phyloP scores from a whole-genome alignment of 805 yeast species.

The Pichia californica region DNA sequence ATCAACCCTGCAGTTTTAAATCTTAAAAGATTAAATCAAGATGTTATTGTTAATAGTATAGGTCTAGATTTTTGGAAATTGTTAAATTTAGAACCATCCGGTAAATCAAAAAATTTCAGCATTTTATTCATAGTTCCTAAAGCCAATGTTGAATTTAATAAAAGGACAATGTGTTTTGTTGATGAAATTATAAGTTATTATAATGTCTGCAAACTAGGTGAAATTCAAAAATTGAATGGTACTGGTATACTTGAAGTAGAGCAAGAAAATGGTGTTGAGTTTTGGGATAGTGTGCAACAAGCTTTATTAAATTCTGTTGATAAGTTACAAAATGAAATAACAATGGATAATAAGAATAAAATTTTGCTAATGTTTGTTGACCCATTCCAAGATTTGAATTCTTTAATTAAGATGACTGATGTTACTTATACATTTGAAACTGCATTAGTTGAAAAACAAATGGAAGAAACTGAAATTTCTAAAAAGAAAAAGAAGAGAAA shows the following conservation, averaged over 20 bases:
- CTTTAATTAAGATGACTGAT: constrained; percentile 41
- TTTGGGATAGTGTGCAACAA: constrained; percentile 17
- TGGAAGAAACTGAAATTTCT: constrained; percentile 16
- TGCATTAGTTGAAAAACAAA: constrained; percentile 21
- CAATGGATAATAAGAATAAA: constrained; percentile 7
- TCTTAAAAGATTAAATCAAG: constrained; percentile 33
- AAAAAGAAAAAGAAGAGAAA: constrained; percentile 23
- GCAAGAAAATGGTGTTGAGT: constrained; percentile 6
- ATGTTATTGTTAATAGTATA: constrained; percentile 39
- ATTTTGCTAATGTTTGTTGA: constrained; percentile 42
- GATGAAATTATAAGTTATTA: constrained; percentile 38
- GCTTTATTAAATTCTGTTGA: constrained; percentile 59
- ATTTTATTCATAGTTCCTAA: constrained; percentile 38
- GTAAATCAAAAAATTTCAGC: constrained; percentile 45
- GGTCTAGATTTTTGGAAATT: constrained; percentile 51
- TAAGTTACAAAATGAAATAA: constrained; percentile 47
- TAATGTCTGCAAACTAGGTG: constrained; percentile 44
- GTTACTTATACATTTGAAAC: constrained; percentile 42
- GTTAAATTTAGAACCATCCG: constrained; percentile 49
- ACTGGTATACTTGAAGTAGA: constrained; percentile 22
- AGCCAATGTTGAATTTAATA: constrained; percentile 18
- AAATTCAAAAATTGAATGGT: constrained; percentile 11
- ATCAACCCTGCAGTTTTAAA: constrained; percentile 32
- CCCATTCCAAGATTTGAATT: constrained; percentile 35
- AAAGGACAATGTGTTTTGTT: constrained; percentile 32